These are phyloP conservation scores for Penstemon barbatus DNA, from an alignment of 257 asterid genomes.

Conservation along the genomic window DNA sequence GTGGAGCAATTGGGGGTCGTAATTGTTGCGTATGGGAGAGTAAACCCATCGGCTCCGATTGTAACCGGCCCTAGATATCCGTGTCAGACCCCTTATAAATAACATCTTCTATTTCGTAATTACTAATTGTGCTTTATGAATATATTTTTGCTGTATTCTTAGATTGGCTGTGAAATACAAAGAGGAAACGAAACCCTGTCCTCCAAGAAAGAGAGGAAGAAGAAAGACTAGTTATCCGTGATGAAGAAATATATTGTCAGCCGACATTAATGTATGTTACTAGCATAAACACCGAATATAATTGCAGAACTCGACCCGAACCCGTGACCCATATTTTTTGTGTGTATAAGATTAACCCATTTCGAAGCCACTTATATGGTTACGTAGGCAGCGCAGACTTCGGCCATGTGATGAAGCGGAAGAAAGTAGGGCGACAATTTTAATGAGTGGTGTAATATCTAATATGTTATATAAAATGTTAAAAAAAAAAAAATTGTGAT, in stretches of 20 bases:
- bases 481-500: no score
- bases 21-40: constrained; percentile 26
- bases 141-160: neutral
- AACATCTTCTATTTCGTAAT: constrained; percentile 32
- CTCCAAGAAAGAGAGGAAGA: constrained; percentile 19
- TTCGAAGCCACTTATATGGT: no score
- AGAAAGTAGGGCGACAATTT: no score
- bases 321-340: no score
- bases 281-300: constrained; percentile 59
- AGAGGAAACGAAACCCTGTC: neutral
- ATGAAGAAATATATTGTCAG: neutral
- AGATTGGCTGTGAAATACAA: constrained; percentile 12
- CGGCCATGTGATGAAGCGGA: no score
- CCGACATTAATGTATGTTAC: constrained; percentile 33
- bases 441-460: no score
- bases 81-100: constrained; percentile 43
- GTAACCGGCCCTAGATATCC: constrained; percentile 48
- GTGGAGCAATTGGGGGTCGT: constrained; percentile 34
- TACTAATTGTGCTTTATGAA: neutral
- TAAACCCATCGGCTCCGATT: constrained; percentile 39
- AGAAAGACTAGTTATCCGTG: neutral
- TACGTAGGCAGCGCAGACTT: neutral
- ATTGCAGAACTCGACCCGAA: no score
- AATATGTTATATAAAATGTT: no score
- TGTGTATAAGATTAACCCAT: no score